phyloP scores from a whole-genome alignment of 257 asterid genomes.

The Rauvolfia tetraphylla region DNA sequence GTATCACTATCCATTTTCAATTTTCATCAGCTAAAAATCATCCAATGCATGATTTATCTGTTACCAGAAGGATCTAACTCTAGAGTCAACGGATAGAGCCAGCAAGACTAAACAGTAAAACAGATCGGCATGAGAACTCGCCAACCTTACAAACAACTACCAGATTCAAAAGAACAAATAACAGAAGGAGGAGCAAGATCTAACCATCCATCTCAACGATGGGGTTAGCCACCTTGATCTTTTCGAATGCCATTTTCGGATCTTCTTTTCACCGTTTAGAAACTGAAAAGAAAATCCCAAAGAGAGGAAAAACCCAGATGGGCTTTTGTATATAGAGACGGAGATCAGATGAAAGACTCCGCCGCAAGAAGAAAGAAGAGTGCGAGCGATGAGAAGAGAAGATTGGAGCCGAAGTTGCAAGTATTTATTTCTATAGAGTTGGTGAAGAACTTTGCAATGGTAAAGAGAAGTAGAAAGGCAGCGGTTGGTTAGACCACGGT shows the following conservation, averaged over 20 bases:
- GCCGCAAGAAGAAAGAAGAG: not conserved
- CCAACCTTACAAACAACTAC: not conserved
- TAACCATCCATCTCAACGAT: constrained; percentile 99
- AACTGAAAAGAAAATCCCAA: not conserved
- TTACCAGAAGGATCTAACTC: not conserved
- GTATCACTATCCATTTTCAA: not conserved
- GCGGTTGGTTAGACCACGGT: not conserved
- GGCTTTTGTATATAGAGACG: not conserved
- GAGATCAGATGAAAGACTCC: not conserved
- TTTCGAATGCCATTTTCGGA: constrained; percentile 59
- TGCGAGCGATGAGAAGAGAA: not conserved
- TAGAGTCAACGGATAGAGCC: not conserved
- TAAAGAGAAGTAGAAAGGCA: not conserved
- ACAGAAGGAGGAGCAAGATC: constrained; percentile 30
- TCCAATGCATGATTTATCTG: no score
- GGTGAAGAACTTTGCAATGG: not conserved
- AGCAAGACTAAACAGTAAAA: not conserved
- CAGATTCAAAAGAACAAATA: not conserved
- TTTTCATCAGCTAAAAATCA: not conserved
- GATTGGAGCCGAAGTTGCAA: not conserved
- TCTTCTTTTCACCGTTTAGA: not conserved
- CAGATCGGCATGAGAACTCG: not conserved
- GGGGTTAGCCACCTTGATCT: constrained; percentile 96
- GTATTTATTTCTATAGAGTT: not conserved
- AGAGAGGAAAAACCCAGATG: not conserved